phyloP scores from a whole-genome alignment of 768 basidiomycete genomes.

The Glaciozyma martinii region DNA sequence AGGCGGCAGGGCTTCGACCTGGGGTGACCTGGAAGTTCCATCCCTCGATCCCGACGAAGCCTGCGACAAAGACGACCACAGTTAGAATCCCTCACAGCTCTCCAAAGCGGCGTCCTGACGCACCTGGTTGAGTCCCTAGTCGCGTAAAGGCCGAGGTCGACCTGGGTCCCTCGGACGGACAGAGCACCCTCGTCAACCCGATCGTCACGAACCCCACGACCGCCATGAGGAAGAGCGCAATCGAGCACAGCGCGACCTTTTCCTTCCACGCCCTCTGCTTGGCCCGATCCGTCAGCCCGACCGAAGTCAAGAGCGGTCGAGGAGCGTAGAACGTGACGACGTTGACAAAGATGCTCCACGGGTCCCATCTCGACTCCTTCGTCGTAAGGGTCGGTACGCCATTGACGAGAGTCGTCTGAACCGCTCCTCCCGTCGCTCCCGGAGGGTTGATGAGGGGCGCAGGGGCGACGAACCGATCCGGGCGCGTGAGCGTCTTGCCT shows the following conservation, averaged over 20 bases:
- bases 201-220: constrained; percentile 85
- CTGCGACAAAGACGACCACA: constrained; percentile 34
- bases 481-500: constrained; percentile 83
- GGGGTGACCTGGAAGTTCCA: constrained; percentile 62
- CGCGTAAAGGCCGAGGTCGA: constrained; percentile 38
- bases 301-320: constrained; percentile 56
- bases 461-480: constrained; percentile 87
- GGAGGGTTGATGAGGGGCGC: constrained; percentile 86
- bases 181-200: constrained; percentile 67
- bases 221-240: constrained; percentile 68
- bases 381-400: constrained; percentile 33
- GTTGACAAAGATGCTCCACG: constrained; percentile 75
- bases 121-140: constrained; percentile 47
- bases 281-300: constrained; percentile 70
- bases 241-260: constrained; percentile 85
- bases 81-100: not conserved
- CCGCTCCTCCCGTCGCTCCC: constrained; percentile 30
- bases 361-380: constrained; percentile 33
- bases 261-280: constrained; percentile 91
- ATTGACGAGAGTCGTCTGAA: constrained; percentile 25
- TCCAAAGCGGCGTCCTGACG: not conserved
- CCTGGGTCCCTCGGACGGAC: constrained; percentile 54
- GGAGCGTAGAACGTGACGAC: constrained; percentile 89
- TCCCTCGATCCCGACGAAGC: constrained; percentile 69
- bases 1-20: constrained; percentile 53